Conservation (phyloP, 495 filamentous ascomycete species). For the Daldinia decipiens region DNA sequence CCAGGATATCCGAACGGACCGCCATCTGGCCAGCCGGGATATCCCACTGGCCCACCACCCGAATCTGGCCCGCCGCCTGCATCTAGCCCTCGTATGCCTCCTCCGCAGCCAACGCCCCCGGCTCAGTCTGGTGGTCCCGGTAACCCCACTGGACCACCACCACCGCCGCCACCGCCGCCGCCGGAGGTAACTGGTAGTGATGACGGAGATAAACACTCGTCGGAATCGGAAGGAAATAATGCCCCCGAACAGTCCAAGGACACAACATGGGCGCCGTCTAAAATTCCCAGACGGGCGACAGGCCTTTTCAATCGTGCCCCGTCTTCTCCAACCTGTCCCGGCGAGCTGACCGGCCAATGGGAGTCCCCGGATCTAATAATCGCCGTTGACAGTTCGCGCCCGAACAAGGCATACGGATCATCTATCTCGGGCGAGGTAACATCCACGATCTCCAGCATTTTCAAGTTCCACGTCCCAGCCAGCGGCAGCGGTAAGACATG, state of each 20-base stretch:
- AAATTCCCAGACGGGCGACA: not conserved
- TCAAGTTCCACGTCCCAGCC: slow-evolving; percentile 74
- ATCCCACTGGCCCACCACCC: slow-evolving; percentile 12
- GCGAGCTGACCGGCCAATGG: slow-evolving; percentile 62
- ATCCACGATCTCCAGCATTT: slow-evolving; percentile 66
- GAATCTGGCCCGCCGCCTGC: not conserved
- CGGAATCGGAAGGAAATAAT: not conserved
- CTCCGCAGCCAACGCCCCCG: slow-evolving; percentile 6
- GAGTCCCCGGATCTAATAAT: slow-evolving; percentile 75
- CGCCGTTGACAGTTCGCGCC: slow-evolving; percentile 66
- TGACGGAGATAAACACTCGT: not conserved
- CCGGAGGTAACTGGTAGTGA: not conserved
- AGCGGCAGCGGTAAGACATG: slow-evolving; percentile 67
- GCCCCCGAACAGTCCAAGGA: not conserved
- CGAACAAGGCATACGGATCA: slow-evolving; percentile 63
- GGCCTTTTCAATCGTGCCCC: slow-evolving; percentile 12
- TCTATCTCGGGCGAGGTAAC: slow-evolving; percentile 65
- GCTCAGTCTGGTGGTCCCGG: not conserved
- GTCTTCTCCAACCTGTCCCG: slow-evolving; percentile 52
- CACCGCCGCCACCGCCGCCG: not conserved
- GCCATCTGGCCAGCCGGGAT: slow-evolving; percentile 11
- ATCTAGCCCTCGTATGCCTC: not conserved
- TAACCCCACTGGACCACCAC: not conserved
- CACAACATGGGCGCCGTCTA: not conserved
- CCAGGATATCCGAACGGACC: slow-evolving; percentile 9